Conservation (phyloP, 2,329 filamentous ascomycete genomes). For the Cordyceps militaris region DNA sequence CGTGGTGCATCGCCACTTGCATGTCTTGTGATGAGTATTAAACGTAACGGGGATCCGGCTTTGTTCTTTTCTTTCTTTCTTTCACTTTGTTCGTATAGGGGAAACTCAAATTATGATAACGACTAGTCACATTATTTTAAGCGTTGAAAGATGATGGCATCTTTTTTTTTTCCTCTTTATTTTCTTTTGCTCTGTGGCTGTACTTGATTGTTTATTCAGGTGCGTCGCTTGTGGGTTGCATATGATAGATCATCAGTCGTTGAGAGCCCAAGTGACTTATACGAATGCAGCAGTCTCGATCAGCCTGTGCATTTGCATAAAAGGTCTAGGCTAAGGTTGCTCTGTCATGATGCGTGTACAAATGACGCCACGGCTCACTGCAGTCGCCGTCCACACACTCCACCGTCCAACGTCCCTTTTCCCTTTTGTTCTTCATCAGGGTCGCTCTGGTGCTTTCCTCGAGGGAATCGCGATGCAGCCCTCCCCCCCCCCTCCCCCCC, state of each 20-base stretch:
- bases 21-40: not conserved
- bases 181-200: not conserved
- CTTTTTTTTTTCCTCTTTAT: not conserved
- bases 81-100: not conserved
- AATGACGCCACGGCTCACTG: not conserved
- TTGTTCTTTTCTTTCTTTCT: not conserved
- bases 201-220: not conserved
- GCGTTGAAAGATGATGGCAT: not conserved
- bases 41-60: slow-evolving; percentile 2
- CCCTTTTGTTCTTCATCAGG: too few species aligned
- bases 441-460: too few species aligned
- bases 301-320: not conserved
- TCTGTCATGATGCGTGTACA: not conserved
- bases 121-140: slow-evolving; percentile 1
- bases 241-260: slow-evolving; percentile 2
- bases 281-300: not conserved
- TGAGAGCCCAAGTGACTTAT: not conserved
- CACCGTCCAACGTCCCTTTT: not conserved
- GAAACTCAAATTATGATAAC: not conserved
- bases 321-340: not conserved
- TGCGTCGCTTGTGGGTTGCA: not conserved
- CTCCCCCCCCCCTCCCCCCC: too few species aligned
- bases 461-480: too few species aligned
- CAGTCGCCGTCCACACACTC: not conserved
- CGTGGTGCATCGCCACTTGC: slow-evolving; percentile 11